phyloP scores from a whole-genome alignment of 2,329 filamentous ascomycete species.

The Colletotrichum acutatum region DNA sequence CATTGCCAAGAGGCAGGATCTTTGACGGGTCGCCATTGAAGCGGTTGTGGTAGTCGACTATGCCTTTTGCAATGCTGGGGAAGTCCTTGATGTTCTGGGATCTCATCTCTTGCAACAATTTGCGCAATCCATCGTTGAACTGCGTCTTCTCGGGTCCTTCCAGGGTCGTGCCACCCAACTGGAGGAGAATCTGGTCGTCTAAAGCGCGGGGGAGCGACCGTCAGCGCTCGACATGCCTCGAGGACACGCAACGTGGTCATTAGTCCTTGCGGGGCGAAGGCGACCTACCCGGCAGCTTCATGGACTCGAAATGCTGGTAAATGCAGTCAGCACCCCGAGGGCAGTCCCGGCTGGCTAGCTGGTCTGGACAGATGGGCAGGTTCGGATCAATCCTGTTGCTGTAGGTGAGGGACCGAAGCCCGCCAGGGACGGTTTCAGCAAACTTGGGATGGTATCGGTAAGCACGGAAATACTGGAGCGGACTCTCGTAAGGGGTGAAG shows the following conservation, averaged over 20 bases:
- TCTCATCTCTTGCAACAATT: conserved; percentile 70
- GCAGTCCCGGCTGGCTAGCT: conserved; percentile 77
- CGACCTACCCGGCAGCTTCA: conserved; percentile 80
- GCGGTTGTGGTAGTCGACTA: conserved; percentile 73
- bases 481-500: conserved; percentile 78
- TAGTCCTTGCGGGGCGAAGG: conserved; percentile 28
- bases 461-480: conserved; percentile 83
- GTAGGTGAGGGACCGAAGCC: conserved; percentile 90
- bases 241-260: conserved; percentile 46
- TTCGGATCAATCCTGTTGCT: conserved; percentile 88
- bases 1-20: conserved; percentile 67
- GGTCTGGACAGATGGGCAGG: conserved; percentile 80
- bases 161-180: conserved; percentile 75
- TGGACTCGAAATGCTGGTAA: conserved; percentile 82
- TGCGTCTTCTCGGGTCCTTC: conserved; percentile 68
- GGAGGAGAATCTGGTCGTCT: conserved; percentile 81
- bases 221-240: conserved; percentile 55
- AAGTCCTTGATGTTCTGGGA: conserved; percentile 72
- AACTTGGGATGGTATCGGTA: conserved; percentile 91
- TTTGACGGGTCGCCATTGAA: conserved; percentile 74
- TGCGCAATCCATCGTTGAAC: conserved; percentile 72
- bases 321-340: conserved; percentile 76
- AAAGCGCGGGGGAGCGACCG: conserved; percentile 49
- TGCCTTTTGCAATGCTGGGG: conserved; percentile 72
- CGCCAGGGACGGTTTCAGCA: conserved; percentile 74